Evolutionary conservation across 2,329 filamentous ascomycete genomes (phyloP).

Genomic region (Aspergillus arachidicola): DNA sequence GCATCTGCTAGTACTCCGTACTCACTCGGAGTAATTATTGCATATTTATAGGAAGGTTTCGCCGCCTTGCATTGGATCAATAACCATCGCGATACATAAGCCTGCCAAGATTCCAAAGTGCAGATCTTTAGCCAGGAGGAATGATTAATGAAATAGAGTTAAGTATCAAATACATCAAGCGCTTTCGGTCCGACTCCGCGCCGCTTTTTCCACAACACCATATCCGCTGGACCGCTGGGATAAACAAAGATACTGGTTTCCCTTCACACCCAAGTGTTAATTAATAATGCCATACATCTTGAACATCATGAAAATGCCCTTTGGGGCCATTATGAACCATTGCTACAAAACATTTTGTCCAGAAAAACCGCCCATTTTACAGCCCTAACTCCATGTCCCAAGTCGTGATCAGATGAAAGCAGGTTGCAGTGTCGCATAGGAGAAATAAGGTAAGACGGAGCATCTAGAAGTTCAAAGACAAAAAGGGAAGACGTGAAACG

Average conservation of each 20-base stretch:
- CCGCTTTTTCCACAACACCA: neutral
- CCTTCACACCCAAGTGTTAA: neutral
- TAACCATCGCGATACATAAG: neutral
- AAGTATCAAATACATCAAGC: neutral
- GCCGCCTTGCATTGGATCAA: neutral
- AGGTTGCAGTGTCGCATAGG: neutral
- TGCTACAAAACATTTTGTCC: constrained; percentile 1
- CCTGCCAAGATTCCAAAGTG: neutral
- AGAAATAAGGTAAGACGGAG: neutral
- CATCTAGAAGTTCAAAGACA: neutral
- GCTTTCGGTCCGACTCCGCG: neutral
- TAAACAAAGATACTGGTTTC: neutral
- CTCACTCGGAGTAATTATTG: neutral
- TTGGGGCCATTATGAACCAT: neutral
- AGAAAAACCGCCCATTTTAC: constrained; percentile 1
- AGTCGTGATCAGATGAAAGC: constrained; percentile 1
- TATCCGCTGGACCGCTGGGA: too few species aligned
- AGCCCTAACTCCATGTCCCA: neutral
- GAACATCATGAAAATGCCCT: neutral
- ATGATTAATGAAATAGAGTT: neutral
- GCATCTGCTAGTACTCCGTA: neutral
- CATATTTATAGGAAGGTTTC: neutral
- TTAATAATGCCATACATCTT: neutral
- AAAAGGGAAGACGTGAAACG: neutral
- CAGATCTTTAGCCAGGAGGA: neutral